A percentile compares a stretch with the other conserved stretches of the same genome.
Conservation (phyloP, 192 early-diverging fungal species). For the Coemansia sp. region DNA sequence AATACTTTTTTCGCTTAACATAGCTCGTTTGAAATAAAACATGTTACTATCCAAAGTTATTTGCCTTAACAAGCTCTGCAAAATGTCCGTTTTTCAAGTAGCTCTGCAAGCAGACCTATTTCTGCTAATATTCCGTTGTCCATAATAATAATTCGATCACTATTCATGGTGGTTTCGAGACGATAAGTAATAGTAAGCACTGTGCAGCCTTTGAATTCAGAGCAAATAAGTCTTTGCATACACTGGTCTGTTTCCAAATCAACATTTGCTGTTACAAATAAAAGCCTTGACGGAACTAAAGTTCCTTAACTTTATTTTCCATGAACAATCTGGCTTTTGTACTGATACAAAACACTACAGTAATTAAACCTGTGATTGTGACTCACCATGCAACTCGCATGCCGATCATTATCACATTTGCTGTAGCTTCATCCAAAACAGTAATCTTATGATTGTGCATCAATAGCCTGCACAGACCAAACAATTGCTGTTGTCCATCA, state of each 20-base stretch:
- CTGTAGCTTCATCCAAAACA: slow-evolving; percentile 67
- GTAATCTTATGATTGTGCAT: slow-evolving; percentile 54
- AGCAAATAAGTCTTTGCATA: slow-evolving; percentile 31
- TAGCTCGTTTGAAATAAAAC: no score
- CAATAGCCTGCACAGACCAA: slow-evolving; percentile 59
- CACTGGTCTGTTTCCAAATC: slow-evolving; percentile 27
- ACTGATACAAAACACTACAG: no score
- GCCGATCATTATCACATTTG: no score
- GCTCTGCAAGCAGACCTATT: slow-evolving; percentile 5
- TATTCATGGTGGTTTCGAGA: slow-evolving; percentile 62
- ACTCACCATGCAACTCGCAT: no score
- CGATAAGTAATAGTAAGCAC: slow-evolving; percentile 68
- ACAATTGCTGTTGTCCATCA: slow-evolving; percentile 58
- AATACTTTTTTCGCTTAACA: no score
- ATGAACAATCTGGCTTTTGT: no score
- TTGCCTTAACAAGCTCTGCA: slow-evolving; percentile 9
- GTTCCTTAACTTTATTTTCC: no score
- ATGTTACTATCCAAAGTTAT: slow-evolving; percentile 13
- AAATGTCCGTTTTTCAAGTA: slow-evolving; percentile 12
- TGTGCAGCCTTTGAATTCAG: slow-evolving; percentile 44
- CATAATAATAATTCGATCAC: slow-evolving; percentile 69
- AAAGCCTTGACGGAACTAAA: no score
- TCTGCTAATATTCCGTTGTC: slow-evolving; percentile 31
- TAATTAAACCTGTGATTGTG: no score
- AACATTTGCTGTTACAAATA: slow-evolving; percentile 59